Base-by-base conservation (phyloP, 2,329 filamentous ascomycete genomes). In the Calonectria hongkongensis region DNA sequence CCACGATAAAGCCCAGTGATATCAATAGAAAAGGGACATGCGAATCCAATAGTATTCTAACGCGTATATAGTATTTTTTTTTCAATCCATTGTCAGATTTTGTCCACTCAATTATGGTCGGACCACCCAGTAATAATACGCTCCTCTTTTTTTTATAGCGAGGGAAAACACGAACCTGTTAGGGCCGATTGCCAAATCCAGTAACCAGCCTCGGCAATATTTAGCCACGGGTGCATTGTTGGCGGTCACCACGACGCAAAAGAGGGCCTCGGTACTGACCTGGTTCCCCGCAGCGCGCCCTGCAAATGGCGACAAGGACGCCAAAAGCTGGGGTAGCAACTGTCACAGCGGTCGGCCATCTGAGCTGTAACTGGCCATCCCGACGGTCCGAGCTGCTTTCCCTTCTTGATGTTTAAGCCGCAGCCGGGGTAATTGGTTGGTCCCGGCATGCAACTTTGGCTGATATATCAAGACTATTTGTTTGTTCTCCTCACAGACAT, bases 171-270 rank as follows among this genome's bases (percentile, higher is more conserved):
- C 13, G 27, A 5, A 7, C 4, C 18, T 8, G 12, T 54, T 54
- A 33, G 18, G 16, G 21, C 13, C 36, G n/a, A 25, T 10, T 68
- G 28, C 58, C 62, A 41, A 66, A 58, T 28, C 27, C 48, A 43
- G 50, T 60, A 56, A 41, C 73, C 62, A 56, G 67, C 76, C 76
- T 78, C 75, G 76, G 76, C 66, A 78, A 74, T 71, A 60, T 68
- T 36, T 56, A 68, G 63, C 69, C 71, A 68, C 66, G 65, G 66
- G 63, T 33, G 21, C 48, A 56, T 39, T 33, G 12, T 36, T 41
- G 25, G 58, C 39, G 28, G 36, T 7, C 54, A 30, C 33, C 48
- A 56, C 63, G 16, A 15, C 27, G n/a, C 56, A 54, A 68, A 21
- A 27, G 62, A 71, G 39, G 70, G 73, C 74, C 74, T 77, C 75